Evolutionary conservation across 2,329 filamentous ascomycete genomes (phyloP), one percentile per base, ranked within the genome.

Genomic region (Sclerotinia glacialis): DNA sequence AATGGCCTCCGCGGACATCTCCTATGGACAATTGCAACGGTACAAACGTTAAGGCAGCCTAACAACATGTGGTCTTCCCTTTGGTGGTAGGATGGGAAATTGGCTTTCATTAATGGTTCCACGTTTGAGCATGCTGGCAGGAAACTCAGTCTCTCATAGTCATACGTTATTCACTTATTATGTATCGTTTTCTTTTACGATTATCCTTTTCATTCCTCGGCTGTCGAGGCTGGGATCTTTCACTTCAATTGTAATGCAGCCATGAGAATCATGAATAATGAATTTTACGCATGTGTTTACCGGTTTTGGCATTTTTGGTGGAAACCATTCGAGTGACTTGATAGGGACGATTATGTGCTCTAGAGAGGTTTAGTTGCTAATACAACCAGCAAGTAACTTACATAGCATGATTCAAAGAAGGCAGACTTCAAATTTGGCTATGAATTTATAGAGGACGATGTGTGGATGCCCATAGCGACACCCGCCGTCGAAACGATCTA

Each of bases 221-320:
- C 23, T 31, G 14, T 31, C 28, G 18, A 59, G 18, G n/a, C 26
- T 37, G 42, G 16, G 21, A 31, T 59, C 18, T 47, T 21, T 49
- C 40, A 59, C 37, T 59, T 26, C 23, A 44, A 42, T 52, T 65
- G 34, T 53, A 65, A 65, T 65, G 46, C 55, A 60, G 46, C 31
- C 34, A 65, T 49, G 55, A 65, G 63, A 52, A 23, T 60, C 21
- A 65, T 26, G 46, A 49, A 23, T 60, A 14, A 65, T 65, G 63
- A 65, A 53, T 18, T 60, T 21, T 11, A 49, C 28, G 44, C 56
- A 47, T 34, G 16, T 61, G 18, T 49, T 61, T 28, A 60, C 11
- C 26, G 56, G n/a, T 26, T 60, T 49, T 26, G 14, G 16, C 46
- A 49, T 23, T 37, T 61, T 49, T 61, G 28, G 14, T 49, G 31